Base-by-base conservation (phyloP, 192 early-diverging fungal species). In the Podila verticillata region DNA sequence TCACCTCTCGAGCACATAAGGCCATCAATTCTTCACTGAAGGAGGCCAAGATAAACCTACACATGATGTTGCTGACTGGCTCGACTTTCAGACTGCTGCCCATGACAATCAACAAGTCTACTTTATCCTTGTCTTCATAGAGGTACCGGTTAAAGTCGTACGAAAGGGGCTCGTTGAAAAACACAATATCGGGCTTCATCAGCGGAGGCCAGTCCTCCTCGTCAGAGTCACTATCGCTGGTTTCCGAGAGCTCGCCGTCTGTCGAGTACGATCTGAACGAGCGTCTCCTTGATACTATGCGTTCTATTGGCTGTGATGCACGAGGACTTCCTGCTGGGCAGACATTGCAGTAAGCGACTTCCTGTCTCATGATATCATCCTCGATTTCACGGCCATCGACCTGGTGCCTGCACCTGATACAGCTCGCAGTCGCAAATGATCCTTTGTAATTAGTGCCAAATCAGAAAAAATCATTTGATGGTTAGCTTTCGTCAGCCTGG, bases 171-270 rank as follows among this genome's bases (percentile, higher is more conserved):
- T 99, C 98, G 48, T 97, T 96, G 87, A 99, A 99, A 75, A 99
- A 99, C 22, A 95, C 93, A 69, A 99, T 99, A 63, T 96, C 96
- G 0, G 98, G 98, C 70, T 99, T 99, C 89, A 99, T 95, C 47
- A 95, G 88, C 0, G 89, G 51, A 54, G 51, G 51, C n/a, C n/a
- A 26, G 24, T 54, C 87, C 57, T 73, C 74, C 10, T 56, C 31
- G 19, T 63, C 67, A 3, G 74, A 48, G 19, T 87, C 83, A 44
- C 87, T 83, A 26, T 91, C 89, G 36, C 78, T 88, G 24, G 91
- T 85, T 44, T 68, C 20, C 19, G 68, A 64, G 2, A 63, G 35
- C 24, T 77, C 74, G 4, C 70, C 74, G 19, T 77, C 74, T 6
- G 54, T 48, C 28, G 70, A 79, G 36, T 66, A 39, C 12, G 62